Evolutionary conservation across 805 yeast genomes (phyloP).

Genomic region (Candida hungchunana): DNA sequence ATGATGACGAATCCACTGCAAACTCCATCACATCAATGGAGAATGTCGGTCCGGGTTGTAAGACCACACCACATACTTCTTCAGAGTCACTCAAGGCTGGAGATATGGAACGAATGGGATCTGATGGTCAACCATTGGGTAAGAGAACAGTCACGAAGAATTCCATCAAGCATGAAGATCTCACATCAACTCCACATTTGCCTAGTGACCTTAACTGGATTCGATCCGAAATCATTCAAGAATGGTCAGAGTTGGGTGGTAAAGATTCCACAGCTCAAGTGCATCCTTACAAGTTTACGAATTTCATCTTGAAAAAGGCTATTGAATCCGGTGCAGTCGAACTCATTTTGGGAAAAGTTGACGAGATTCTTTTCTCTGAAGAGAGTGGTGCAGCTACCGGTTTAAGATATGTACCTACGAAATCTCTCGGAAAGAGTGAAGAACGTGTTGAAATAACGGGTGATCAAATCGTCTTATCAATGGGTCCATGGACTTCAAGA

Average conservation of each 20-base stretch:
- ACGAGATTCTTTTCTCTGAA: conserved; percentile 56
- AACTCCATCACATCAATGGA: conserved; percentile 7
- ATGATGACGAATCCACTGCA: conserved; percentile 12
- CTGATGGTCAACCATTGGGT: conserved; percentile 23
- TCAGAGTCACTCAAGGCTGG: conserved; percentile 11
- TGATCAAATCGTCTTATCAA: conserved; percentile 76
- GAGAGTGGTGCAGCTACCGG: conserved; percentile 69
- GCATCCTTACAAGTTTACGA: conserved; percentile 93
- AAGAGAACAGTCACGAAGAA: conserved; percentile 34
- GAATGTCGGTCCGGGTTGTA: conserved; percentile 16
- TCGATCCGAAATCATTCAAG: conserved; percentile 53
- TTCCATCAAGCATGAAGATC: conserved; percentile 26
- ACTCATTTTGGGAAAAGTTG: conserved; percentile 79
- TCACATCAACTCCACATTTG: conserved; percentile 26
- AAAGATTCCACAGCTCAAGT: conserved; percentile 92
- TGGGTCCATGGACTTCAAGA: conserved; percentile 97
- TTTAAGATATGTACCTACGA: conserved; percentile 49
- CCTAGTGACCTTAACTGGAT: conserved; percentile 81
- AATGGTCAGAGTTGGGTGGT: conserved; percentile 80
- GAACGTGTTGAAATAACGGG: conserved; percentile 49
- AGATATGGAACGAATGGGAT: conserved; percentile 13
- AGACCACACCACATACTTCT: conserved; percentile 15
- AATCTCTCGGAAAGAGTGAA: conserved; percentile 18
- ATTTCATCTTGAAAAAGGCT: conserved; percentile 72
- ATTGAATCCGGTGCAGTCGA: conserved; percentile 81